phyloP scores from a whole-genome alignment of 2,329 filamentous ascomycete genomes.

The Nemania serpens region DNA sequence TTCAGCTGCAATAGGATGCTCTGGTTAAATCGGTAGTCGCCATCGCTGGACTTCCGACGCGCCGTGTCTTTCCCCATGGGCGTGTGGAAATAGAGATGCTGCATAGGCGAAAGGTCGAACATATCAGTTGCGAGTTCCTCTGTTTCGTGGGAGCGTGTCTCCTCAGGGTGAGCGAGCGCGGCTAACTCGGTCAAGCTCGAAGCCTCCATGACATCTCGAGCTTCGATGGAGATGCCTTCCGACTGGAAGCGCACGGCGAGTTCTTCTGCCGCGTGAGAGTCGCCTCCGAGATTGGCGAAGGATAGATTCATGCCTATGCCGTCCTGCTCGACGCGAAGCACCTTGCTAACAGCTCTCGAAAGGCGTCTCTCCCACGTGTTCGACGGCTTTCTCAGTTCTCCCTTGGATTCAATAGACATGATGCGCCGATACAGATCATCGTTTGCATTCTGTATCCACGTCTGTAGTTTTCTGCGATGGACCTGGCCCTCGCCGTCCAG shows the following conservation, averaged over 20 bases:
- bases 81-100: slow-evolving; percentile 58
- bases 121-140: slow-evolving; percentile 43
- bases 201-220: slow-evolving; percentile 45
- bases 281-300: slow-evolving; percentile 47
- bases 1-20: slow-evolving; percentile 54
- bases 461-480: slow-evolving; percentile 53
- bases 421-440: slow-evolving; percentile 52
- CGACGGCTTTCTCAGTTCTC: slow-evolving; percentile 42
- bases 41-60: slow-evolving; percentile 39
- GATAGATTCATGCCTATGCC: slow-evolving; percentile 51
- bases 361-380: slow-evolving; percentile 47
- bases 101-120: slow-evolving; percentile 58
- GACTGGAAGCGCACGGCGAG: slow-evolving; percentile 46
- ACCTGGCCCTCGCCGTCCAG: slow-evolving; percentile 46
- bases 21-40: slow-evolving; percentile 55
- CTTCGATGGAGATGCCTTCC: slow-evolving; percentile 45
- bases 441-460: slow-evolving; percentile 59
- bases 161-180: slow-evolving; percentile 42
- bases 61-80: slow-evolving; percentile 46
- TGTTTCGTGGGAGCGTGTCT: slow-evolving; percentile 39
- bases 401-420: slow-evolving; percentile 48
- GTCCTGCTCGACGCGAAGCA: slow-evolving; percentile 44
- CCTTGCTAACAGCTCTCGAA: slow-evolving; percentile 46
- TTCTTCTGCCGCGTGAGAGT: slow-evolving; percentile 46
- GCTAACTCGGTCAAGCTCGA: slow-evolving; percentile 47